These are phyloP conservation scores for Vitis hybrid DNA, from an alignment of 177 flowering plant genomes.

Conservation along the genomic window DNA sequence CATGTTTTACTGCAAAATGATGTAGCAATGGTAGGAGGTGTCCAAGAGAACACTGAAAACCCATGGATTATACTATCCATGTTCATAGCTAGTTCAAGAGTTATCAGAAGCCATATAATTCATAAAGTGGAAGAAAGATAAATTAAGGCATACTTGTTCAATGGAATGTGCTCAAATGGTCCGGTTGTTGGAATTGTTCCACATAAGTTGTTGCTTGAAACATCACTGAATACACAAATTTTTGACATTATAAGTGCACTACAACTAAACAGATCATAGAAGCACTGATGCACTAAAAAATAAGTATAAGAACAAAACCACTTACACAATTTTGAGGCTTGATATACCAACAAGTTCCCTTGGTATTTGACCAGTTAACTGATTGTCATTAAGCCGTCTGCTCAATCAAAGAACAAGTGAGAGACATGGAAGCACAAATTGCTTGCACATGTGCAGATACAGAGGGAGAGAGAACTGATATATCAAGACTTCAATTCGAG, in stretches of 20 bases:
- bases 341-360: slow-evolving; percentile 43
- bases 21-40: too few species aligned
- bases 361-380: slow-evolving; percentile 57
- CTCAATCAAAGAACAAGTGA: slow-evolving; percentile 16
- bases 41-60: too few species aligned
- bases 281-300: not conserved
- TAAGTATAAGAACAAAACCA: slow-evolving; percentile 8
- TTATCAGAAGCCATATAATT: not conserved
- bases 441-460: not conserved
- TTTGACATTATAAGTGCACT: not conserved
- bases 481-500: too few species aligned
- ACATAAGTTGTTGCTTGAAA: slow-evolving; percentile 63
- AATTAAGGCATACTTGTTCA: slow-evolving; percentile 51
- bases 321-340: slow-evolving; percentile 77
- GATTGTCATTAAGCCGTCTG: slow-evolving; percentile 70
- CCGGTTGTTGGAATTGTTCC: slow-evolving; percentile 74
- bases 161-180: slow-evolving; percentile 68
- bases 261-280: too few species aligned
- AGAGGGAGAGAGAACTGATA: too few species aligned
- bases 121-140: not conserved
- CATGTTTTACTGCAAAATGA: too few species aligned
- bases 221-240: slow-evolving; percentile 46
- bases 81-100: not conserved
- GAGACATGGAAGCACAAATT: not conserved
- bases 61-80: too few species aligned